phyloP scores from a whole-genome alignment of 352 stramenopile genomes.

The Pythium rishiriense region DNA sequence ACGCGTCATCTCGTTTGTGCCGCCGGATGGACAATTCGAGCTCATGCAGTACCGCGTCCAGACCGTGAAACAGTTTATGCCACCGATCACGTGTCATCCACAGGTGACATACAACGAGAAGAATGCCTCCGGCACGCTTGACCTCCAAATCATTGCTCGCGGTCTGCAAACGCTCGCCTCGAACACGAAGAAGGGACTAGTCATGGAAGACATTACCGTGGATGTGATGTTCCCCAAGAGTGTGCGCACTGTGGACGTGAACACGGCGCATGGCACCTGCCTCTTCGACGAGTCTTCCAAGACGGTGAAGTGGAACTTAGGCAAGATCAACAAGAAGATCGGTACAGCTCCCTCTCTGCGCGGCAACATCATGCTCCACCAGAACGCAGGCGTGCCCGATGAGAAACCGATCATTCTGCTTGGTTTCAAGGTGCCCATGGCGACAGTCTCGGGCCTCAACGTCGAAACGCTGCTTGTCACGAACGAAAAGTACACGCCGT shows the following conservation, averaged over 20 bases:
- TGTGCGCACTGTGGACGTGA: slow-evolving; percentile 93
- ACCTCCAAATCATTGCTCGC: slow-evolving; percentile 69
- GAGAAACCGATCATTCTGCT: slow-evolving; percentile 95
- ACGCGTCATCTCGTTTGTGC: slow-evolving; percentile 96
- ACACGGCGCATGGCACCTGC: slow-evolving; percentile 90
- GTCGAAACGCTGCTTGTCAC: slow-evolving; percentile 94
- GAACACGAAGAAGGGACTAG: slow-evolving; percentile 78
- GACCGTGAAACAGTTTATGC: slow-evolving; percentile 71
- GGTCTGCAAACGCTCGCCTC: slow-evolving; percentile 77
- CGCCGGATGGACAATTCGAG: slow-evolving; percentile 97
- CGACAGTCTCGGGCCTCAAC: slow-evolving; percentile 94
- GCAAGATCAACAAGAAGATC: slow-evolving; percentile 91
- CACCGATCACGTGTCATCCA: slow-evolving; percentile 89
- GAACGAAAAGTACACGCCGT: slow-evolving; percentile 97
- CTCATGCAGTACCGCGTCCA: slow-evolving; percentile 88
- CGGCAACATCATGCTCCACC: slow-evolving; percentile 92
- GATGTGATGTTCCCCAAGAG: slow-evolving; percentile 97
- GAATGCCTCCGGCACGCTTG: slow-evolving; percentile 55
- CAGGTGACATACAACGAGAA: slow-evolving; percentile 84
- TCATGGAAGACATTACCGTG: slow-evolving; percentile 92
- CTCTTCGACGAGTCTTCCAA: slow-evolving; percentile 96
- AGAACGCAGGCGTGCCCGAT: slow-evolving; percentile 75
- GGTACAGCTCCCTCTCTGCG: slow-evolving; percentile 84
- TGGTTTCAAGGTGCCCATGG: slow-evolving; percentile 96
- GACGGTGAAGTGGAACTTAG: slow-evolving; percentile 94